Evolutionary conservation across 257 asterid genomes (phyloP).

Genomic region (Solanum lycopersicoides): DNA sequence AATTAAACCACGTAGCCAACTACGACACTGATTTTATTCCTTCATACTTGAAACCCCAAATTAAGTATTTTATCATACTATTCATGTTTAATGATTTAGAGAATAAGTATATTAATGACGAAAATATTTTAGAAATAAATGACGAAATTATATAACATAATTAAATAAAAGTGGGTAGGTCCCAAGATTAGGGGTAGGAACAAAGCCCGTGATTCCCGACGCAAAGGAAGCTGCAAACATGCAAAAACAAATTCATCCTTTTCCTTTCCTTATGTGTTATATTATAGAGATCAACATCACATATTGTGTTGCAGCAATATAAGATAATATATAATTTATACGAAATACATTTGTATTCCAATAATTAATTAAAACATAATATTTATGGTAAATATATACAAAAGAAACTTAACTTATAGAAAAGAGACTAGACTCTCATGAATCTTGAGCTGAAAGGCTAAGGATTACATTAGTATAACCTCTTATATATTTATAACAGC

Average conservation of each 20-base stretch:
- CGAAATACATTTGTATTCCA: not conserved
- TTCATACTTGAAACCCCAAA: not conserved
- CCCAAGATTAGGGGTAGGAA: slow-evolving; percentile 31
- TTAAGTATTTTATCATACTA: not conserved
- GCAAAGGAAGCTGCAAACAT: slow-evolving; percentile 62
- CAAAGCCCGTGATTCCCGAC: slow-evolving; percentile 79
- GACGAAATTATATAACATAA: too few relatives aligned
- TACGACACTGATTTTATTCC: not conserved
- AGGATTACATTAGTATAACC: too few relatives aligned
- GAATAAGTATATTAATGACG: too few relatives aligned
- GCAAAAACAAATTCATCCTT: slow-evolving; percentile 13
- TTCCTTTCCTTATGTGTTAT: not conserved
- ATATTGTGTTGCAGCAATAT: not conserved
- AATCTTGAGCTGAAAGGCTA: too few relatives aligned
- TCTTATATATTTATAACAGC: too few relatives aligned
- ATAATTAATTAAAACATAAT: not conserved
- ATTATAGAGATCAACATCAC: not conserved
- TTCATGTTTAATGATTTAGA: too few relatives aligned
- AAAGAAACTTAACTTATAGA: too few relatives aligned
- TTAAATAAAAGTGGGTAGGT: slow-evolving; percentile 12
- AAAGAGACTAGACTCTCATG: too few relatives aligned
- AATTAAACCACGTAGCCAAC: not conserved
- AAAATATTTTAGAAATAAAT: too few relatives aligned
- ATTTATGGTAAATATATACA: not conserved
- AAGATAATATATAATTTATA: not conserved